A percentile compares a stretch with the other conserved stretches of the same genome.
phyloP scores from a whole-genome alignment of 768 basidiomycete species.

The Boletus pseudo-olivaceus region DNA sequence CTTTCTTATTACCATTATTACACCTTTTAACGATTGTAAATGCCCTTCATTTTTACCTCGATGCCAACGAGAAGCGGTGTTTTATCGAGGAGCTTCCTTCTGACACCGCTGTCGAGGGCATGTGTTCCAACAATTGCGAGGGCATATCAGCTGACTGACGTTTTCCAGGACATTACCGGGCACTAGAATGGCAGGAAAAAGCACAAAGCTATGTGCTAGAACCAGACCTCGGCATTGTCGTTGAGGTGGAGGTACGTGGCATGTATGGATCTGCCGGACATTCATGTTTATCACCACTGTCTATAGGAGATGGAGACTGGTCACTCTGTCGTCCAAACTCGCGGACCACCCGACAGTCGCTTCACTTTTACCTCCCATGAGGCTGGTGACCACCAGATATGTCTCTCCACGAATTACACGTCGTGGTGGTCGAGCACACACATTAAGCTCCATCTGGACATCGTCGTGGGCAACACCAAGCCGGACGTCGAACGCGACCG shows the following conservation, averaged over 20 bases:
- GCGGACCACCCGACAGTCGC: conserved; percentile 84
- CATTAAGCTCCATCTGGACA: conserved; percentile 91
- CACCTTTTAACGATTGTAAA: conserved; percentile 45
- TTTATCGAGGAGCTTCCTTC: conserved; percentile 96
- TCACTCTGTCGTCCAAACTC: conserved; percentile 81
- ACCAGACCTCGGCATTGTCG: conserved; percentile 78
- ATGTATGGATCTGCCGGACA: neutral
- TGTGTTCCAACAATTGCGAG: conserved; percentile 13
- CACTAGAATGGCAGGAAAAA: conserved; percentile 85
- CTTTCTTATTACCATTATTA: conserved; percentile 37
- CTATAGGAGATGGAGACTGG: conserved; percentile 79
- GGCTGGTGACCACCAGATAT: conserved; percentile 95
- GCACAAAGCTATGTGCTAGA: conserved; percentile 66
- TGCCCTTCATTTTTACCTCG: conserved; percentile 95
- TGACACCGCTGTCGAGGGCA: conserved; percentile 94
- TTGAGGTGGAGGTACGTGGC: conserved; percentile 79
- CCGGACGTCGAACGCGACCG: conserved; percentile 86
- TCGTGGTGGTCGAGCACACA: conserved; percentile 85
- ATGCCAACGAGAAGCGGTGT: conserved; percentile 89
- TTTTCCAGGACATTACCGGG: conserved; percentile 80
- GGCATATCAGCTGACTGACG: neutral
- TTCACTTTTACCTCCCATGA: conserved; percentile 99
- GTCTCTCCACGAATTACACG: conserved; percentile 89
- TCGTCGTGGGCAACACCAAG: conserved; percentile 86
- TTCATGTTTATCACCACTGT: neutral